phyloP scores from a whole-genome alignment of 2,329 filamentous ascomycete species.

The Aureobasidium namibiae region DNA sequence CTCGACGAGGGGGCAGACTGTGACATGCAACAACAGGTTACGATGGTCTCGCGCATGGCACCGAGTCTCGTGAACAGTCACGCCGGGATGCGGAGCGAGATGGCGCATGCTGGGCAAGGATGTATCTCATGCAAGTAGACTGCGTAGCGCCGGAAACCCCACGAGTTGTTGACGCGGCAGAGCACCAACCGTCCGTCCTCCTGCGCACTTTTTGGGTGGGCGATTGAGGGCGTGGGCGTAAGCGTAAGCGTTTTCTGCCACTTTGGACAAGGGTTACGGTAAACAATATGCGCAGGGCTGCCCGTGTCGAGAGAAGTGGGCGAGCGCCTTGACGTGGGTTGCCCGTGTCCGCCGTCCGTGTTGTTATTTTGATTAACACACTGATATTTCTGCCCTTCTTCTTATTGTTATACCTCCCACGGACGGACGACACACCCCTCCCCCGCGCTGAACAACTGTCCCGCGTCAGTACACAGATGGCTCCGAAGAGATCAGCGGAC shows the following conservation, averaged over 20 bases:
- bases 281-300: neutral
- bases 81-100: neutral
- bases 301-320: neutral
- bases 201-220: neutral
- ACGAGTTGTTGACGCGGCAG: constrained; percentile 7
- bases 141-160: constrained; percentile 7
- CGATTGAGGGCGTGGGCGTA: no score
- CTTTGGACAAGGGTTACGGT: neutral
- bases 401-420: neutral
- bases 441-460: neutral
- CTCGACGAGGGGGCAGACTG: neutral
- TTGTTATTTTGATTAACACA: constrained; percentile 7
- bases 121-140: neutral
- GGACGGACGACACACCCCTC: neutral
- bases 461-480: neutral
- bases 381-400: neutral
- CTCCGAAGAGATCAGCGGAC: neutral
- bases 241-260: constrained; percentile 6
- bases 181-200: constrained; percentile 4
- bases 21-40: neutral
- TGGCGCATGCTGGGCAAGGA: neutral
- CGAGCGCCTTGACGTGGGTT: constrained; percentile 9
- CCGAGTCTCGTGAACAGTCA: neutral
- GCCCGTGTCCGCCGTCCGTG: constrained; percentile 5
- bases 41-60: neutral